Percentiles rank a stretch among this genome's conserved stretches.
These are phyloP conservation scores for Citeromyces nyonsensis DNA, from an alignment of 805 yeast species.

Conservation along the genomic window DNA sequence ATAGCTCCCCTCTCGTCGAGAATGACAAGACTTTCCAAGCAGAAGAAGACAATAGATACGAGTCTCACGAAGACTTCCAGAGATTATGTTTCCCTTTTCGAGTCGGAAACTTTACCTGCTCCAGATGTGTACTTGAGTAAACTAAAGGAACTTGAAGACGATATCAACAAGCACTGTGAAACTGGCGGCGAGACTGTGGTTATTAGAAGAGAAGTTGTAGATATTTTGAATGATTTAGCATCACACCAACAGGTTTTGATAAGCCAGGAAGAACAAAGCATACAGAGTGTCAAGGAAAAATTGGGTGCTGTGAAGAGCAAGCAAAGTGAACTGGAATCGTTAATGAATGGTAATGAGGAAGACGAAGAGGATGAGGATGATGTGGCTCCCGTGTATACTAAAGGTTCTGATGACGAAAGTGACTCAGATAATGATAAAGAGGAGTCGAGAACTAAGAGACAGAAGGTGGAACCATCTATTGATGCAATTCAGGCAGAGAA, in stretches of 20 bases:
- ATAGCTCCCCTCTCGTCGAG: slow-evolving; percentile 9
- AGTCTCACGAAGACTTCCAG: slow-evolving; percentile 8
- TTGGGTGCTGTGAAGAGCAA: slow-evolving; percentile 11
- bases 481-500: not conserved
- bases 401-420: slow-evolving; percentile 5
- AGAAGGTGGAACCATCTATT: not conserved
- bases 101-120: slow-evolving; percentile 15
- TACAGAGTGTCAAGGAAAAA: slow-evolving; percentile 6
- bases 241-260: slow-evolving; percentile 11
- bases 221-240: slow-evolving; percentile 4
- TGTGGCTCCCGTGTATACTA: slow-evolving; percentile 5
- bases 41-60: slow-evolving; percentile 7
- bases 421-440: slow-evolving; percentile 4
- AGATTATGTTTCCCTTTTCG: slow-evolving; percentile 10
- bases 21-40: slow-evolving; percentile 9
- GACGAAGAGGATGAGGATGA: slow-evolving; percentile 7
- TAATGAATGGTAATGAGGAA: slow-evolving; percentile 3
- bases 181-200: slow-evolving; percentile 3
- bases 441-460: slow-evolving; percentile 1
- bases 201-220: slow-evolving; percentile 9
- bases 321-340: slow-evolving; percentile 5
- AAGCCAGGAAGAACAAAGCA: slow-evolving; percentile 7
- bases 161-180: slow-evolving; percentile 4
- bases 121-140: slow-evolving; percentile 12
- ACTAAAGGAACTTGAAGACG: slow-evolving; percentile 5